Base-by-base conservation (phyloP, 805 yeast genomes). In the Cyberlindnera petersonii region DNA sequence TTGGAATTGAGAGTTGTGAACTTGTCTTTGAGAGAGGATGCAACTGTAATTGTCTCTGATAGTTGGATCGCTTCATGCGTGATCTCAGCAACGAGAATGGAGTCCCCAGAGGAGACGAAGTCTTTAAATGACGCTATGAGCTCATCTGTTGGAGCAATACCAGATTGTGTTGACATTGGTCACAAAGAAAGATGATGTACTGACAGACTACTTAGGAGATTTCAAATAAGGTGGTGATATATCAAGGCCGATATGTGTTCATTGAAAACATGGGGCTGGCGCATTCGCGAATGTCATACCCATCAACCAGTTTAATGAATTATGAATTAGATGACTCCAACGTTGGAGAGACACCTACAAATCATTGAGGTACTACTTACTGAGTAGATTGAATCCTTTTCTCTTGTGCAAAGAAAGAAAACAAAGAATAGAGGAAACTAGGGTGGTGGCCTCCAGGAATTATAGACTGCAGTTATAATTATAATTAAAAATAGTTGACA, bases 161-260 rank as follows among this genome's bases (percentile, higher is more conserved):
- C 86, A 0, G 85, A 77, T 55, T 77, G 84, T 43, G 66, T 74
- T 2, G 87, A 79, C 87, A 81, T 35, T 9, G 17, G 5, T 27
- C 16, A 13, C 15, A 7, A 24, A 15, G 14, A 24, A 6, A 24
- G 27, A 24, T 8, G 9, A 24, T 24, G n/a, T 9, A 11, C 7
- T 24, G 7, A 24, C 27, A 15, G 9, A 15, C 15, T 13, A 6
- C 7, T 8, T 24, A 9, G 27, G 6, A 6, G 17, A 9, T 28
- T 28, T 16, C n/a, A n/a, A n/a, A n/a, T n/a, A n/a, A n/a, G 31
- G 31, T 28, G 18, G 29, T 26, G 29, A 9, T 9, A 9, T 5
- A 14, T 14, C 29, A 16, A 26, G 10, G 4, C 18, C 8, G n/a
- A 27, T 27, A 6, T 7, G 21, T 6, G 21, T 13, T 11, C 7